These are phyloP conservation scores for Raddia distichophylla DNA, from an alignment of 176 grass and related monocot species.

Conservation along the genomic window DNA sequence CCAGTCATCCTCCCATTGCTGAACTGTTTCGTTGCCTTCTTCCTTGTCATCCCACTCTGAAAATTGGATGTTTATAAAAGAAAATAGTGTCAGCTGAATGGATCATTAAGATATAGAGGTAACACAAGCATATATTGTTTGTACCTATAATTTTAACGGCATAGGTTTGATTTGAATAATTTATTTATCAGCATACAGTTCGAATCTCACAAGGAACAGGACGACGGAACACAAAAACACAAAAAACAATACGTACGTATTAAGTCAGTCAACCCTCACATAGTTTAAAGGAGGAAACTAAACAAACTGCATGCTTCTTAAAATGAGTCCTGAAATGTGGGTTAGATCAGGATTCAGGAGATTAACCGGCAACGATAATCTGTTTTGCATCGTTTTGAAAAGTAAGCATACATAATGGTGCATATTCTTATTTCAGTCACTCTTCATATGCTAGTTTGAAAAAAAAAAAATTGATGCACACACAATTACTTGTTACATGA, in stretches of 20 bases:
- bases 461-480: neutral
- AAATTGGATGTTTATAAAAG: constrained; percentile 23
- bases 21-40: constrained; percentile 66
- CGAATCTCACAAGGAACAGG: neutral
- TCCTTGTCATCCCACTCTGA: constrained; percentile 67
- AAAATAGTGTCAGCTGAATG: constrained; percentile 1
- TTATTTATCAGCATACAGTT: neutral
- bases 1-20: constrained; percentile 80
- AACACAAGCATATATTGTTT: neutral
- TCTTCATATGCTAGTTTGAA: neutral
- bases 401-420: neutral
- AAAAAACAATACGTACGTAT: neutral
- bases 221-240: neutral
- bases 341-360: neutral
- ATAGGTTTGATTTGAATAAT: neutral
- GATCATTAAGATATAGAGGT: neutral
- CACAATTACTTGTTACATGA: neutral
- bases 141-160: neutral
- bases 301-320: neutral
- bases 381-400: neutral
- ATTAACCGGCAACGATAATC: neutral
- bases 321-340: neutral
- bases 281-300: neutral
- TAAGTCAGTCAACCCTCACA: neutral
- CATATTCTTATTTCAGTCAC: neutral